Percentiles rank a stretch among this genome's conserved stretches.
These are phyloP conservation scores for Bacidia rubella DNA, from an alignment of 495 filamentous ascomycete species.

Conservation along the genomic window DNA sequence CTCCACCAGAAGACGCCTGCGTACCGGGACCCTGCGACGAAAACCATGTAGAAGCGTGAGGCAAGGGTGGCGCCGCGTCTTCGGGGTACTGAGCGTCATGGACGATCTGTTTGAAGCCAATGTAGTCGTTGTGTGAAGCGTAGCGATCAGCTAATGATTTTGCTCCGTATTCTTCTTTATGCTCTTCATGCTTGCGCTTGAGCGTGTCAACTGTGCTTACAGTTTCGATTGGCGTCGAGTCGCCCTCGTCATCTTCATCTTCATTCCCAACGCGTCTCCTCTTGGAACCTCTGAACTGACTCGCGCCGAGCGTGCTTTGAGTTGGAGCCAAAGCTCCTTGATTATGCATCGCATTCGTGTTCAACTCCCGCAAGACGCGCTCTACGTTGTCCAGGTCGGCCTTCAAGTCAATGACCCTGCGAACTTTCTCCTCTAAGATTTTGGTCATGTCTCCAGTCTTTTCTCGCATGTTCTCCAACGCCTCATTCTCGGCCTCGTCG, in stretches of 20 bases:
- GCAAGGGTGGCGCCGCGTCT: constrained; percentile 47
- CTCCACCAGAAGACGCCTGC: constrained; percentile 1
- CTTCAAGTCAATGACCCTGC: constrained; percentile 29
- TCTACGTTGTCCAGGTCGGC: constrained; percentile 24
- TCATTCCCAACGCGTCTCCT: constrained; percentile 17
- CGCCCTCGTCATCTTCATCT: constrained; percentile 21
- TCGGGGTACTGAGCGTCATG: constrained; percentile 60
- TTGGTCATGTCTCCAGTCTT: constrained; percentile 24
- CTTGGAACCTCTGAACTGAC: constrained; percentile 8
- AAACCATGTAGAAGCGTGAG: constrained; percentile 65
- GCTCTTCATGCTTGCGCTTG: constrained; percentile 20
- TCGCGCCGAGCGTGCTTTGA: constrained; percentile 16
- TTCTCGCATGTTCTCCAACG: constrained; percentile 18
- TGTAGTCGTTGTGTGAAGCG: constrained; percentile 64
- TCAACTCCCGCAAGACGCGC: constrained; percentile 22
- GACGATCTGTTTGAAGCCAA: constrained; percentile 60
- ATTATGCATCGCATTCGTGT: constrained; percentile 18
- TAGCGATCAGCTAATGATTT: constrained; percentile 30
- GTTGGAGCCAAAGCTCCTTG: constrained; percentile 15
- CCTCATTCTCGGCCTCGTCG: constrained; percentile 6
- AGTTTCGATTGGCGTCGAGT: constrained; percentile 18
- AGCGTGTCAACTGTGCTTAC: constrained; percentile 18
- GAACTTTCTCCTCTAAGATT: constrained; percentile 28
- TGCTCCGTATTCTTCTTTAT: constrained; percentile 22
- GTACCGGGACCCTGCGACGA: constrained; percentile 18